phyloP scores from a whole-genome alignment of 1,284 basidiomycete species.

The Hymenochaete sp. region DNA sequence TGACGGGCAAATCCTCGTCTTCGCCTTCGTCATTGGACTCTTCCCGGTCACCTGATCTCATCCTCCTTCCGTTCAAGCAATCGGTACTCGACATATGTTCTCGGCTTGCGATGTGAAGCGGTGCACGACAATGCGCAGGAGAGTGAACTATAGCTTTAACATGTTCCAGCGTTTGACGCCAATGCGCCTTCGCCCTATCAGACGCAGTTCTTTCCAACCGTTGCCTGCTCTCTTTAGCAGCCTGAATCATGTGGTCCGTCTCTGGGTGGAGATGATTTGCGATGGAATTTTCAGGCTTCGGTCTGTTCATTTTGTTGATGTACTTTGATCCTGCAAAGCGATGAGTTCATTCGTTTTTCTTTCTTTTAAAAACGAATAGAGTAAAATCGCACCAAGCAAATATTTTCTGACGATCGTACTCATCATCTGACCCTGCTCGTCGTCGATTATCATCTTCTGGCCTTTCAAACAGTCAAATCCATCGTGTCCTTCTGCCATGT shows the following conservation, averaged over 20 bases:
- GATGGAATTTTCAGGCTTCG: constrained; percentile 18
- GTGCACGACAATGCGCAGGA: constrained; percentile 47
- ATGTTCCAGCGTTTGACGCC: constrained; percentile 40
- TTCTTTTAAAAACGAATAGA: neutral
- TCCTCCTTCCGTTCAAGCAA: constrained; percentile 52
- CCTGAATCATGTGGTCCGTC: constrained; percentile 36
- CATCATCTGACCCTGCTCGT: constrained; percentile 79
- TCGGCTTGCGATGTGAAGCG: constrained; percentile 48
- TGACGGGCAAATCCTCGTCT: constrained; percentile 12
- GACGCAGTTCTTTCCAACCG: constrained; percentile 24
- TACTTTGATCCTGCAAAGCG: constrained; percentile 48
- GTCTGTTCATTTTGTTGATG: constrained; percentile 50
- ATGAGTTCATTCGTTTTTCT: neutral
- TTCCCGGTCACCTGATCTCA: constrained; percentile 23
- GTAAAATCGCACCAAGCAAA: constrained; percentile 55
- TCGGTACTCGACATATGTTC: constrained; percentile 79
- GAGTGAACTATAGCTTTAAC: constrained; percentile 43
- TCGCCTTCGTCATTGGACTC: constrained; percentile 4
- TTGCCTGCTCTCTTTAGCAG: constrained; percentile 34
- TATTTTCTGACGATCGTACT: constrained; percentile 79
- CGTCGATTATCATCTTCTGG: constrained; percentile 67
- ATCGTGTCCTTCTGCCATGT: constrained; percentile 73
- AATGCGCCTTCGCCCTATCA: constrained; percentile 28
- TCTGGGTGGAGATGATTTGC: constrained; percentile 31
- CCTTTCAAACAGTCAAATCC: constrained; percentile 69